Conservation (phyloP, 2,329 filamentous ascomycete genomes). For the Pseudogymnoascus sp. region DNA sequence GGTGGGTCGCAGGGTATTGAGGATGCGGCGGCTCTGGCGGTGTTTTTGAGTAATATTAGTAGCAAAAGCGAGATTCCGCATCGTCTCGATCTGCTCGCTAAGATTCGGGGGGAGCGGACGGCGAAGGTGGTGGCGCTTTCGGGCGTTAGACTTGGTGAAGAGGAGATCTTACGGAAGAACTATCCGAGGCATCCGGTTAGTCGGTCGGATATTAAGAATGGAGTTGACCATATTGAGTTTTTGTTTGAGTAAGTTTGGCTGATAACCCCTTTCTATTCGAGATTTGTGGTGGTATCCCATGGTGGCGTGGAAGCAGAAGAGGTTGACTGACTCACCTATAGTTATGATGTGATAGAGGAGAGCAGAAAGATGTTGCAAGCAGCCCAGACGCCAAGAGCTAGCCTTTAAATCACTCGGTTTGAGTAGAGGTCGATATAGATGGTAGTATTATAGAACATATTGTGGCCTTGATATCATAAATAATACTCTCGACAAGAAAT, state of each 20-base stretch:
- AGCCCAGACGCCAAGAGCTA: conserved; percentile 7
- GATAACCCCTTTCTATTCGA: neutral
- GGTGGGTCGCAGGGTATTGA: conserved; percentile 31
- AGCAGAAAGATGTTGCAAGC: conserved; percentile 9
- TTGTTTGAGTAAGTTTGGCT: conserved; percentile 9
- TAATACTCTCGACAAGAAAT: too few species aligned
- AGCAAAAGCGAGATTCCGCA: conserved; percentile 10
- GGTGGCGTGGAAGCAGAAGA: neutral
- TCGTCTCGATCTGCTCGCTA: conserved; percentile 18
- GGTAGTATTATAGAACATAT: too few species aligned
- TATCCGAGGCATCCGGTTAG: neutral
- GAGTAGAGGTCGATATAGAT: neutral
- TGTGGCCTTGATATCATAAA: too few species aligned
- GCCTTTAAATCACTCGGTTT: conserved; percentile 4
- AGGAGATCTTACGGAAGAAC: neutral
- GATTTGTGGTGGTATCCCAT: neutral
- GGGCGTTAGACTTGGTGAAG: conserved; percentile 9
- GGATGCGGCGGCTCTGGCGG: conserved; percentile 29
- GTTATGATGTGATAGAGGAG: conserved; percentile 14
- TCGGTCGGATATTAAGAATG: conserved; percentile 9
- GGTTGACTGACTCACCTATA: neutral
- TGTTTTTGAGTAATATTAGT: conserved; percentile 1
- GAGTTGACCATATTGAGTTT: conserved; percentile 9
- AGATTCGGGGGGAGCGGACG: conserved; percentile 7
- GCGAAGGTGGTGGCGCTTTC: conserved; percentile 2